Percentiles rank a stretch among this genome's conserved stretches.
Conservation (phyloP, 2,329 filamentous ascomycete genomes). For the Penicillium brasilianum region DNA sequence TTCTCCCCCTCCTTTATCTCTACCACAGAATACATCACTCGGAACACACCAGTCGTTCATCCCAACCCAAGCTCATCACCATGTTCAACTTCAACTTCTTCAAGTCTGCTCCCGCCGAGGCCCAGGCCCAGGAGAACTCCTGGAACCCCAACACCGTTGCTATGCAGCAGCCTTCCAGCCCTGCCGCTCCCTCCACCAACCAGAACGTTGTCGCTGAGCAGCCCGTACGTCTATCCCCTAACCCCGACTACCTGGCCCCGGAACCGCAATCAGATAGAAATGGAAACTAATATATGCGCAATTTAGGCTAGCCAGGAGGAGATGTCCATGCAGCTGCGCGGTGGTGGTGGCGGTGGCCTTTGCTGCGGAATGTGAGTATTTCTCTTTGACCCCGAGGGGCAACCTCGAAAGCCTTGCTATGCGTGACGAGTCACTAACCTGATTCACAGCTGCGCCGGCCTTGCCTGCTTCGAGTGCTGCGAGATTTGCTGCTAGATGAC, state of each 20-base stretch:
- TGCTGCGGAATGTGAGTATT: slow-evolving; percentile 43
- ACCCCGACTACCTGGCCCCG: not conserved
- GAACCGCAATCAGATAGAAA: not conserved
- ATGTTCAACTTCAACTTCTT: slow-evolving; percentile 42
- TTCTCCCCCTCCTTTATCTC: slow-evolving; percentile 3
- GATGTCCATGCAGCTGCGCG: slow-evolving; percentile 41
- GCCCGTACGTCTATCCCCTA: slow-evolving; percentile 31
- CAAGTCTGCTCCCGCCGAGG: slow-evolving; percentile 38
- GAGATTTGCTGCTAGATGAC: slow-evolving; percentile 41
- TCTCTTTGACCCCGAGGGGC: not conserved
- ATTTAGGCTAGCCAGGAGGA: slow-evolving; percentile 32
- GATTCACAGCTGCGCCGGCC: slow-evolving; percentile 37
- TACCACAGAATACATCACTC: not conserved
- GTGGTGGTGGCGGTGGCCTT: slow-evolving; percentile 38
- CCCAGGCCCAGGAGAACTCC: slow-evolving; percentile 26
- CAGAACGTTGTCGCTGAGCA: slow-evolving; percentile 37
- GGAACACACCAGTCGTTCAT: not conserved
- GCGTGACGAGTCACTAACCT: slow-evolving; percentile 10
- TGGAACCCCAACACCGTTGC: slow-evolving; percentile 41
- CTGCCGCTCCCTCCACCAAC: slow-evolving; percentile 33
- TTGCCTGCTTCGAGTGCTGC: slow-evolving; percentile 42
- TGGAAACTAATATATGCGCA: slow-evolving; percentile 10
- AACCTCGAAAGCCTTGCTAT: not conserved
- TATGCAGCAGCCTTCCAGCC: slow-evolving; percentile 41
- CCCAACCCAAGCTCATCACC: slow-evolving; percentile 3